These are phyloP conservation scores for Hibiscus mutabilis DNA, from an alignment of 345 rosid genomes.

Conservation along the genomic window DNA sequence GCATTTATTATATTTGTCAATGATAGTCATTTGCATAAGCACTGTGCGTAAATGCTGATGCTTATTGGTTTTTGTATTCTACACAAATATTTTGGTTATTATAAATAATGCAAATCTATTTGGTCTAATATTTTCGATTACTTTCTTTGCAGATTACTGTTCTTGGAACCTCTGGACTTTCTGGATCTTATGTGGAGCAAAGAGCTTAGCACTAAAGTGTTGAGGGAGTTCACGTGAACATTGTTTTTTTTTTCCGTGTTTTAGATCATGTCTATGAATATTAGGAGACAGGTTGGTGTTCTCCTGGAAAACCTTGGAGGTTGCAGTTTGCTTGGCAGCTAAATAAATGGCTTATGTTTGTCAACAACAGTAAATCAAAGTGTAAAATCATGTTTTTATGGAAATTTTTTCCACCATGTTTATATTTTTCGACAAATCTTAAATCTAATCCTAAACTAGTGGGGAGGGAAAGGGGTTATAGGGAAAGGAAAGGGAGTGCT, in stretches of 20 bases:
- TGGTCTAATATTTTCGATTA: neutral
- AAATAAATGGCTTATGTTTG: slow-evolving; percentile 18
- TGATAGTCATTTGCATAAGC: neutral
- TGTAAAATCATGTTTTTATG: slow-evolving; percentile 6
- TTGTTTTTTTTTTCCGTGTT: neutral
- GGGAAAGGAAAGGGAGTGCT: too few species aligned
- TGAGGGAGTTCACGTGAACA: neutral
- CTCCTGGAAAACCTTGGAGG: slow-evolving; percentile 2
- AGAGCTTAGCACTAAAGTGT: slow-evolving; percentile 34
- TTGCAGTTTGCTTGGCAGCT: slow-evolving; percentile 13
- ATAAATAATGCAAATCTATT: neutral
- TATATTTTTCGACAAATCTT: too few species aligned
- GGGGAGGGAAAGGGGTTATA: too few species aligned
- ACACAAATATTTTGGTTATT: neutral
- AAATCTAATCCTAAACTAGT: too few species aligned
- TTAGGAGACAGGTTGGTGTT: slow-evolving; percentile 2
- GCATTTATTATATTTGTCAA: neutral
- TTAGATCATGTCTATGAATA: slow-evolving; percentile 4
- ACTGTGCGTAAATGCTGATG: neutral
- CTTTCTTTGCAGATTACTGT: slow-evolving; percentile 59
- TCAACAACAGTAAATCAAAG: neutral
- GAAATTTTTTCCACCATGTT: neutral
- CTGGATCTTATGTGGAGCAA: slow-evolving; percentile 86
- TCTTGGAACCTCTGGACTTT: slow-evolving; percentile 86
- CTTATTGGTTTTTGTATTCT: neutral